A percentile compares a stretch with the other conserved stretches of the same genome.
Conservation (phyloP, 2,329 filamentous ascomycete genomes). For the Alternaria dauci region DNA sequence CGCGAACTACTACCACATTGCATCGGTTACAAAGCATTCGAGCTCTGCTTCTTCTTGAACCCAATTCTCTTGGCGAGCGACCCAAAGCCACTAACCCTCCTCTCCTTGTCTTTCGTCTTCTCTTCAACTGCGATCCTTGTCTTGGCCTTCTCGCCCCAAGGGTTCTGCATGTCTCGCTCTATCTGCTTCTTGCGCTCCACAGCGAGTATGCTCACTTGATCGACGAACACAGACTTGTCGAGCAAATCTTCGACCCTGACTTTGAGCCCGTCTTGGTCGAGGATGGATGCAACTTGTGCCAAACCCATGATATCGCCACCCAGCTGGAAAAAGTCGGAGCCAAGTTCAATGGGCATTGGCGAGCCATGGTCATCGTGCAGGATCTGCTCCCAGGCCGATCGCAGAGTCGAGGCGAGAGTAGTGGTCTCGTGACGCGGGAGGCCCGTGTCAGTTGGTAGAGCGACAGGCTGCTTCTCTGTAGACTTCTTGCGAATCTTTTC, state of each 20-base stretch:
- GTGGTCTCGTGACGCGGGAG: slow-evolving; percentile 36
- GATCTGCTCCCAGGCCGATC: slow-evolving; percentile 43
- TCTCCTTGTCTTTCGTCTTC: slow-evolving; percentile 22
- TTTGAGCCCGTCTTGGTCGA: slow-evolving; percentile 36
- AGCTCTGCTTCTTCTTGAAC: slow-evolving; percentile 29
- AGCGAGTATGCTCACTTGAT: slow-evolving; percentile 40
- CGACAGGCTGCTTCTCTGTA: slow-evolving; percentile 33
- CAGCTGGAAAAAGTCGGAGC: slow-evolving; percentile 46
- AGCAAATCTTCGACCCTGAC: slow-evolving; percentile 45
- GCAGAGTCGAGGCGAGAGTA: slow-evolving; percentile 34
- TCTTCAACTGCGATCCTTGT: slow-evolving; percentile 19
- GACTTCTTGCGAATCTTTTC: slow-evolving; percentile 36
- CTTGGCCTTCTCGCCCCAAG: slow-evolving; percentile 44
- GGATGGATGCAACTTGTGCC: slow-evolving; percentile 42
- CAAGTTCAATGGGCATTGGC: slow-evolving; percentile 30
- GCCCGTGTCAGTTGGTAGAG: slow-evolving; percentile 38
- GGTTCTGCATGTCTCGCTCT: slow-evolving; percentile 35
- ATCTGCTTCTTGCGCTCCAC: slow-evolving; percentile 38
- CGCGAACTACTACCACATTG: not conserved
- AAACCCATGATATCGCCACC: slow-evolving; percentile 48
- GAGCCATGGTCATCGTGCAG: slow-evolving; percentile 36
- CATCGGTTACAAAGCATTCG: slow-evolving; percentile 1
- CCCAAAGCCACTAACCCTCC: slow-evolving; percentile 15
- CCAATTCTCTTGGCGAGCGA: slow-evolving; percentile 31
- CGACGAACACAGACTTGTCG: slow-evolving; percentile 41